These are phyloP conservation scores for Bipolaris oryzae DNA, from an alignment of 2,329 filamentous ascomycete genomes.

Conservation along the genomic window DNA sequence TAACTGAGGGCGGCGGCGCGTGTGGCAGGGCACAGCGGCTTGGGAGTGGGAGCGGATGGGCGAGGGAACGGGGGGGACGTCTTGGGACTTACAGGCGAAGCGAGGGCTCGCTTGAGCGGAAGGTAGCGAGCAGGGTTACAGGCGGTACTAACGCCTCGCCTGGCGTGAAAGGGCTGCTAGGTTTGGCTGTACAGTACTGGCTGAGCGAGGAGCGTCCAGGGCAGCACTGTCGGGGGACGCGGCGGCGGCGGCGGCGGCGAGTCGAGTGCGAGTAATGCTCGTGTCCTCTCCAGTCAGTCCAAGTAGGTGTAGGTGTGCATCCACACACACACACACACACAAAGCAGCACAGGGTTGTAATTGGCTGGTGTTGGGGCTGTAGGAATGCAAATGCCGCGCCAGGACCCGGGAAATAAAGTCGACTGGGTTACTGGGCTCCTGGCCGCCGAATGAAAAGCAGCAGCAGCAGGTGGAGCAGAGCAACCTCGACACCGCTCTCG, in stretches of 20 bases:
- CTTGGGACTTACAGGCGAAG: slow-evolving; percentile 16
- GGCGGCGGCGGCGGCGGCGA: background rate
- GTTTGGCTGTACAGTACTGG: no score
- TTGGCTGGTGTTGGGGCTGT: background rate
- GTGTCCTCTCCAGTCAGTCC: no score
- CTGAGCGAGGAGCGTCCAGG: background rate
- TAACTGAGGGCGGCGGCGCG: slow-evolving; percentile 21
- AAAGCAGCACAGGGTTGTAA: background rate
- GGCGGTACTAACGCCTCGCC: slow-evolving; percentile 4
- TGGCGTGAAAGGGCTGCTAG: background rate
- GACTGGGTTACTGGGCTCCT: background rate
- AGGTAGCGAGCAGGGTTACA: slow-evolving; percentile 14
- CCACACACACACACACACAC: background rate
- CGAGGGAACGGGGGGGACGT: slow-evolving; percentile 6
- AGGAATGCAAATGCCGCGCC: background rate
- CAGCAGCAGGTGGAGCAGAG: slow-evolving; percentile 2
- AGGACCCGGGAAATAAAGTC: background rate
- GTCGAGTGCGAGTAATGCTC: no score
- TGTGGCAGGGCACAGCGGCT: slow-evolving; percentile 27
- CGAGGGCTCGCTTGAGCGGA: slow-evolving; percentile 25
- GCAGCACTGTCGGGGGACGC: background rate
- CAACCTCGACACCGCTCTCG: slow-evolving; percentile 3
- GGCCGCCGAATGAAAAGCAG: background rate
- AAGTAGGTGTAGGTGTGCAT: no score
- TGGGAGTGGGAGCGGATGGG: background rate